Base-by-base conservation (phyloP, 2,329 filamentous ascomycete species). In the Hymenoscyphus repandus region DNA sequence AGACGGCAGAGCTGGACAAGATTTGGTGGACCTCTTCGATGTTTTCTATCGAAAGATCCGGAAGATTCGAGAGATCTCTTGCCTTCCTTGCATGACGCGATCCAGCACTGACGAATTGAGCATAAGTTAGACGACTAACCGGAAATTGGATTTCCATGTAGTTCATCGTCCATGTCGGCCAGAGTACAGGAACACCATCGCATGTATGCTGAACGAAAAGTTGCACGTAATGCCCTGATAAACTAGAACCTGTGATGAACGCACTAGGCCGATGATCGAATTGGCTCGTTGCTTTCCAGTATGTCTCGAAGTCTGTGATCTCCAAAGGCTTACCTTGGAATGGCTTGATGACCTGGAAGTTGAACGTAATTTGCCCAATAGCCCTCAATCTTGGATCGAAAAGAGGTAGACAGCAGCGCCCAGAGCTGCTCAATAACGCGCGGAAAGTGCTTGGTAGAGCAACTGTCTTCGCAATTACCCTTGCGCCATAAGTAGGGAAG, bases 281-380 rank as follows among this genome's bases (percentile, higher is more conserved):
- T 61, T 96, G 90, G 63, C 90, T 96, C 1, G 93, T 99, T 0
- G 92, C 92, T 70, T 97, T 99, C 93, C 93, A 99, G 69, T 99
- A 99, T 0, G 93, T 97, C 56, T 95, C 93, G 62, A 97, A 99
- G 64, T 97, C 91, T 1, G 93, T 95, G 54, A 99, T 96, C 68
- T 99, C 93, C 18, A 99, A 75, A 3, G 93, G 90, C 54, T 90
- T 86, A 6, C 93, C 92, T 56, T 85, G 83, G 72, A 97, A 99
- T 0, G 93, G 93, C 64, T 96, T 96, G 67, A 99, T 95, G 22
- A 97, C 90, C 66, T 97, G 91, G 49, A 90, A 95, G 58, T 88
- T 88, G 74, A 99, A 99, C 57, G 83, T 90, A 59, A 97, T 89
- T 63, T 95, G 88, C 5, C 93, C 93, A 63, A 99, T 96, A 7